Base-by-base conservation (phyloP, 768 basidiomycete species). In the Suillus decipiens region DNA sequence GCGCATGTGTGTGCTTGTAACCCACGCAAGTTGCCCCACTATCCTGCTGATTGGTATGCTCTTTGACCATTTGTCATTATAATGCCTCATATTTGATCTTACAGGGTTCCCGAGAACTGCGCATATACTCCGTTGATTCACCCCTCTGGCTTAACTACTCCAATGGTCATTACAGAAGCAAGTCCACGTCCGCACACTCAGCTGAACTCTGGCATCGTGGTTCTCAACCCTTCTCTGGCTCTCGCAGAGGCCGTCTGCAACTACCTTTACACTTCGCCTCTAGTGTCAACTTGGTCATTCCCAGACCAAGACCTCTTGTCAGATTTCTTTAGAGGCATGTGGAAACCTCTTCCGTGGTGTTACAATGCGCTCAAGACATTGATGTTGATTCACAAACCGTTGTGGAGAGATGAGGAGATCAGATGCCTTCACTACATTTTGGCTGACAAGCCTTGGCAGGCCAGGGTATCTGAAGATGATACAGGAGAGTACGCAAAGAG, bases 281-380 rank as follows among this genome's bases (percentile, higher is more conserved):
- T 81, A 11, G 78, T 90, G 9, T 63, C 80, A 4, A 78, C 78
- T 0, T 88, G 83, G 79, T 75, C 73, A n/a, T 97, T 98, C 73
- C 88, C 94, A 1, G 96, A 99, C 75, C 96, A 99, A 74, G 96
- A 99, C 68, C 82, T 97, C 37, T 84, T 98, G 37, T 84, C 95
- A 1, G 84, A 82, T 37, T 85, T 87, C 71, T 99, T 96, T 79
- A 75, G 81, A 61, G 90, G 89, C 19, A 86, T 75, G 72, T 95
- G 93, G 92, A 82, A 79, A 60, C 88, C 92, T 5, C 76, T 96
- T 45, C 84, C 88, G 1, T 97, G 92, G 87, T 87, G 87, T 64
- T 96, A 95, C 75, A 99, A 99, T 69, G 95, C 95, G 0, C 81
- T 99, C 66, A 95, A 94, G 77, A 92, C 95, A n/a, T 74, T 94